Evolutionary conservation across 208 protist species (phyloP), one percentile per base, ranked within the genome.

Genomic region (Entamoeba histolytica): DNA sequence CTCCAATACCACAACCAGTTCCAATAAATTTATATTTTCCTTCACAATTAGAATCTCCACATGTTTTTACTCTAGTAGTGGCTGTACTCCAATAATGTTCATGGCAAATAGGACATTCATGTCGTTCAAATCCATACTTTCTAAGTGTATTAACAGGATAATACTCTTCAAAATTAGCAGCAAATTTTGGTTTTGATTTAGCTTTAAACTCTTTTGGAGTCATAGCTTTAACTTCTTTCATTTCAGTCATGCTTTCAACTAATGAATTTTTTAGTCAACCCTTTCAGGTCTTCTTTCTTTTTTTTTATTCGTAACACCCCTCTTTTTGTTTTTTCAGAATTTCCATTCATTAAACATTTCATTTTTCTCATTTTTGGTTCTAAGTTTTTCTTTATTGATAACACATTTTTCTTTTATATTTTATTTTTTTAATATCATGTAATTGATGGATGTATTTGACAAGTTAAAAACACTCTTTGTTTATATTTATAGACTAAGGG

Each of bases 41-140:
- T 51, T 92, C 44, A 91, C 94, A 95, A 31, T 93, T 93, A 44
- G 93, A 94, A 92, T 95, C 94, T 5, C 94, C 94, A 93, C 94
- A 95, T 31, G 49, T 87, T 12, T 93, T 39, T 49, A 52, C 31
- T 7, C 14, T 31, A 4, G 39, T 28, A 19, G 92, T 69, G 1
- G 91, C 55, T 23, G 35, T 35, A 52, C 94, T 19, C 94, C 94
- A 95, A 69, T 92, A 95, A 15, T 93, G 61, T 51, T 94, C 91
- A 35, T 93, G 55, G 28, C 94, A 95, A 4, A 14, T 55, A 49
- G 93, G 93, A 91, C 94, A 95, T 91, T 47, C 52, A 69, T 19
- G 23, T 39, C 87, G 19, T 28, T 17, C 78, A 51, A 93, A 95
- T 6, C 94, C 94, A 49, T 49, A 95, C 5, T 12, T 44, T 57